Evolutionary conservation across 2,329 filamentous ascomycete species (phyloP).

Genomic region (Podosphaera aphanis): DNA sequence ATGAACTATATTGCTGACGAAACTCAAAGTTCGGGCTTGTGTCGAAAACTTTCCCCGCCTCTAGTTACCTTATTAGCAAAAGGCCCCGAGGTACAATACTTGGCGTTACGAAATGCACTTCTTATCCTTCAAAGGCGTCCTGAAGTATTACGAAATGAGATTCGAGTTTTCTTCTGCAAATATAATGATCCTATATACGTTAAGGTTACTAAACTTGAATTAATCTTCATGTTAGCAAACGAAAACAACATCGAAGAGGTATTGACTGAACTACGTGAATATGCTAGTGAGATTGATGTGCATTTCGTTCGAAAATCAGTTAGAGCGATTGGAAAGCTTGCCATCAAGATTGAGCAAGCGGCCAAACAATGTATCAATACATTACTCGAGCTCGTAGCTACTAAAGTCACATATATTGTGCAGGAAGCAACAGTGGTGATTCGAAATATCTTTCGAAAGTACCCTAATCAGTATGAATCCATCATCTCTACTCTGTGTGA

Average conservation of each 20-base stretch:
- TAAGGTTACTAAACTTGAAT: slow-evolving; percentile 93
- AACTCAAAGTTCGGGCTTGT: slow-evolving; percentile 67
- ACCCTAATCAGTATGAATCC: slow-evolving; percentile 94
- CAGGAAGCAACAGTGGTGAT: slow-evolving; percentile 98
- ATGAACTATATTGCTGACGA: slow-evolving; percentile 97
- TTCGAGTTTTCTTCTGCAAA: slow-evolving; percentile 98
- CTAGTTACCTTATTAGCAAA: slow-evolving; percentile 88
- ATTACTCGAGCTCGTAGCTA: slow-evolving; percentile 75
- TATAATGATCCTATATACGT: slow-evolving; percentile 99
- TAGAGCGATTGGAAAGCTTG: slow-evolving; percentile 86
- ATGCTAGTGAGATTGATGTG: slow-evolving; percentile 94
- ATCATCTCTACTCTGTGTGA: slow-evolving; percentile 93
- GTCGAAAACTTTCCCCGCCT: slow-evolving; percentile 81
- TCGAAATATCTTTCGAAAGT: slow-evolving; percentile 96
- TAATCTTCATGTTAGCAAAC: slow-evolving; percentile 96
- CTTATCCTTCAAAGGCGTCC: slow-evolving; percentile 81
- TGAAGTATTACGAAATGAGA: slow-evolving; percentile 86
- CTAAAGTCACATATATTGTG: slow-evolving; percentile 97
- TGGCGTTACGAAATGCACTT: slow-evolving; percentile 79
- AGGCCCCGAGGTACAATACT: slow-evolving; percentile 92
- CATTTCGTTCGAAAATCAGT: slow-evolving; percentile 97
- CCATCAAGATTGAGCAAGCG: slow-evolving; percentile 95
- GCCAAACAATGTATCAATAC: slow-evolving; percentile 80
- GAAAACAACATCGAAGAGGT: slow-evolving; percentile 93
- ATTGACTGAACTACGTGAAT: slow-evolving; percentile 78